Percentiles rank a stretch among this genome's conserved stretches.
Evolutionary conservation across 2,329 filamentous ascomycete species (phyloP).

Genomic region (Fusarium sp.): DNA sequence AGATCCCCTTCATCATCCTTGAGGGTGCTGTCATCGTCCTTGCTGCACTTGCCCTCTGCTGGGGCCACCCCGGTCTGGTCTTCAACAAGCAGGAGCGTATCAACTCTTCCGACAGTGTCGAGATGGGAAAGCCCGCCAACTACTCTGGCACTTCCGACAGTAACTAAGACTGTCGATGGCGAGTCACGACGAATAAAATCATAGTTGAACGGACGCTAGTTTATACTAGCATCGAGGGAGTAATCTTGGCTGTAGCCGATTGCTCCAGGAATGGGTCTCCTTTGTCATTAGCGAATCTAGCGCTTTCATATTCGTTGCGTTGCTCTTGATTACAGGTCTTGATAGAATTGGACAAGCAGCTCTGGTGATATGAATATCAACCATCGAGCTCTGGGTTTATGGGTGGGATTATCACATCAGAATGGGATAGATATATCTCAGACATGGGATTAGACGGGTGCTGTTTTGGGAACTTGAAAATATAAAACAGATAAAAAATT

Average conservation of each 20-base stretch:
- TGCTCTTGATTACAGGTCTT: conserved; percentile 7
- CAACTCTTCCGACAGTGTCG: conserved; percentile 40
- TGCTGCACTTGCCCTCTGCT: conserved; percentile 55
- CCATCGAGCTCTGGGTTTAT: conserved; percentile 32
- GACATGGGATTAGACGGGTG: background rate
- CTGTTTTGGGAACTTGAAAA: background rate
- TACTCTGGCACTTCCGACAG: conserved; percentile 15
- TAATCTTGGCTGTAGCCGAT: background rate
- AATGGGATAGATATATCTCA: conserved; percentile 13
- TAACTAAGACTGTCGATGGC: conserved; percentile 18
- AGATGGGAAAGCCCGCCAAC: conserved; percentile 35
- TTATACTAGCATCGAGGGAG: background rate
- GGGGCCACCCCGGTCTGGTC: conserved; percentile 61
- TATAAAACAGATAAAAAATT: background rate
- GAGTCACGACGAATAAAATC: background rate
- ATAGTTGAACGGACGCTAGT: background rate
- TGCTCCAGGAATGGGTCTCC: conserved; percentile 5
- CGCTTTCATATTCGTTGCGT: conserved; percentile 17
- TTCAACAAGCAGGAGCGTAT: conserved; percentile 48
- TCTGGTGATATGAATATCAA: conserved; percentile 14
- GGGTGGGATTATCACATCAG: background rate
- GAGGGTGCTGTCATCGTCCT: conserved; percentile 63
- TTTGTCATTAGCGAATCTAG: conserved; percentile 34
- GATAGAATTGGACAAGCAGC: conserved; percentile 36
- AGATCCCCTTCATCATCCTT: conserved; percentile 68